Evolutionary conservation across 306 rosid genomes (phyloP).

Genomic region (Spatholobus suberectus): DNA sequence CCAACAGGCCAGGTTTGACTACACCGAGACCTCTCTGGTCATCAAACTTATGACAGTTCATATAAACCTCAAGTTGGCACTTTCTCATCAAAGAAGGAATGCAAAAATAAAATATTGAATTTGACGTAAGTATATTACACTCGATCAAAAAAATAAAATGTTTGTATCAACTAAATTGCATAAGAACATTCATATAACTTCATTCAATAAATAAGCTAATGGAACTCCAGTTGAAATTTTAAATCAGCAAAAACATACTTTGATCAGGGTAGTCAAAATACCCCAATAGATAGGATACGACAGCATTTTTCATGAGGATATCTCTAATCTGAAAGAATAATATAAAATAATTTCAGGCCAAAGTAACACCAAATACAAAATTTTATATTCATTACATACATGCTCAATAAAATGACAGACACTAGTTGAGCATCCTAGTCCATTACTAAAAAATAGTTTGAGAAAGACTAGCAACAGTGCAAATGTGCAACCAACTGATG

Average conservation of each 20-base stretch:
- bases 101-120: not conserved
- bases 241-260: constrained; percentile 47
- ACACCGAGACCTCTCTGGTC: not conserved
- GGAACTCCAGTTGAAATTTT: not conserved
- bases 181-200: not conserved
- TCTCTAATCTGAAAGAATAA: constrained; percentile 56
- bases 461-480: not conserved
- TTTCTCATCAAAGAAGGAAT: not conserved
- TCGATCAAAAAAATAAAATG: not conserved
- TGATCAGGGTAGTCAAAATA: constrained; percentile 80
- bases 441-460: not conserved
- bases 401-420: not conserved
- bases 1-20: not conserved
- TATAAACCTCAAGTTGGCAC: not conserved
- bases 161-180: not conserved
- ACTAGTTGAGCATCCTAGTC: too few species aligned
- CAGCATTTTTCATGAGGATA: constrained; percentile 43
- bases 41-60: not conserved
- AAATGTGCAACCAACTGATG: not conserved
- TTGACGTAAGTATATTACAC: not conserved
- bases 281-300: constrained; percentile 43
- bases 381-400: not conserved
- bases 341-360: constrained; percentile 16
- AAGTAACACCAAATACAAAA: not conserved
- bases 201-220: constrained; percentile 2